phyloP scores from a whole-genome alignment of 805 yeast species.

The Dipodascopsis uninucleata region DNA sequence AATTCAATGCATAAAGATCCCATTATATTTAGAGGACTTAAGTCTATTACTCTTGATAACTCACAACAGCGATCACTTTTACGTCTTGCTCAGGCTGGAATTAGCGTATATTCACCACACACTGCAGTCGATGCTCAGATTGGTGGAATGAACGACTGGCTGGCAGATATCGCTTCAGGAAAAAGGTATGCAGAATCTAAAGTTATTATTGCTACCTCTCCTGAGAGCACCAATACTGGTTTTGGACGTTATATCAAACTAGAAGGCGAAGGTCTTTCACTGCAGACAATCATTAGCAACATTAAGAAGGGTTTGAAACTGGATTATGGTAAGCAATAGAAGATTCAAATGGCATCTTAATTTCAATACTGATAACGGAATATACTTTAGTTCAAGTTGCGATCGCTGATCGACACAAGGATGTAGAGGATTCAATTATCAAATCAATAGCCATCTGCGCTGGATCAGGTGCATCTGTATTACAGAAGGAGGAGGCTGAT shows the following conservation, averaged over 20 bases:
- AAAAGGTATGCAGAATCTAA: slow-evolving; percentile 35
- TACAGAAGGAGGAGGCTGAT: slow-evolving; percentile 55
- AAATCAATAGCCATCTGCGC: slow-evolving; percentile 81
- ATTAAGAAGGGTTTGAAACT: slow-evolving; percentile 43
- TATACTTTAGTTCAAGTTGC: slow-evolving; percentile 56
- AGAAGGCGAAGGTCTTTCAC: slow-evolving; percentile 27
- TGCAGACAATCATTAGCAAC: slow-evolving; percentile 11
- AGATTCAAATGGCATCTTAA: too few relatives aligned
- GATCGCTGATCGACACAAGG: slow-evolving; percentile 34
- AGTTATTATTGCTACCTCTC: slow-evolving; percentile 72
- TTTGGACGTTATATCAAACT: slow-evolving; percentile 45
- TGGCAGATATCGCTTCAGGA: slow-evolving; percentile 56
- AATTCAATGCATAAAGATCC: slow-evolving; percentile 48
- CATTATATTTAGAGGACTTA: slow-evolving; percentile 85
- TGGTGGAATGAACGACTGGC: slow-evolving; percentile 95
- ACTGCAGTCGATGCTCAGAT: slow-evolving; percentile 90
- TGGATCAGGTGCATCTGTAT: slow-evolving; percentile 85
- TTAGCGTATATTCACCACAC: slow-evolving; percentile 92
- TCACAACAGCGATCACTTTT: slow-evolving; percentile 81
- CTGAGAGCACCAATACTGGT: slow-evolving; percentile 32
- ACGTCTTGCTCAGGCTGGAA: slow-evolving; percentile 66
- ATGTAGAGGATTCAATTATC: slow-evolving; percentile 38
- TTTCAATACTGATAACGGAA: neutral
- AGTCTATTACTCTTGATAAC: slow-evolving; percentile 59
- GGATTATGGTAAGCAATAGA: slow-evolving; percentile 32